Percentiles rank a stretch among this genome's conserved stretches.
Evolutionary conservation across 169 alveolate genomes (phyloP).

Genomic region (Amoebophrya sp.): DNA sequence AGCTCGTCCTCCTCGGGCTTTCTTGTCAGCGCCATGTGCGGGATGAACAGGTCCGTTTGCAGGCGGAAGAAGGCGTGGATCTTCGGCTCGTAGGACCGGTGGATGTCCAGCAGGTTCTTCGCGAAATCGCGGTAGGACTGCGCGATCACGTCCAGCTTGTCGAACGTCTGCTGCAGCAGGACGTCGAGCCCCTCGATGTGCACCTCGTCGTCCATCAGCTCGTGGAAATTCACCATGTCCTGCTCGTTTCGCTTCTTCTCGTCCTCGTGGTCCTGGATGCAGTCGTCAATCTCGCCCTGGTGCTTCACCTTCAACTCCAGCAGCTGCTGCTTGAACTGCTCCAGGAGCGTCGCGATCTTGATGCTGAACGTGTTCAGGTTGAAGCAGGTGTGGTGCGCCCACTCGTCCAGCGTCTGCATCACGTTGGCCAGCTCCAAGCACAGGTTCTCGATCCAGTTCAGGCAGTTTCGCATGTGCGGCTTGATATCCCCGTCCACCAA

Average conservation of each 20-base stretch:
- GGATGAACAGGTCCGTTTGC: not conserved
- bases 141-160: constrained; percentile 22
- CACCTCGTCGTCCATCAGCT: not conserved
- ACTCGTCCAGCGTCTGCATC: constrained; percentile 7
- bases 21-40: not conserved
- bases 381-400: not conserved
- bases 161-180: not conserved
- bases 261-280: not conserved
- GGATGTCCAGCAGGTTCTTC: not conserved
- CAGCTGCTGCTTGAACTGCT: not conserved
- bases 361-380: not conserved
- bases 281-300: constrained; percentile 12
- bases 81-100: not conserved
- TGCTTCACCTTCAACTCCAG: not conserved
- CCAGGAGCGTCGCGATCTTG: not conserved
- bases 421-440: not conserved
- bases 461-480: not conserved
- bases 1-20: not conserved
- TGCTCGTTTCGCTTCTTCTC: not conserved
- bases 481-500: not conserved
- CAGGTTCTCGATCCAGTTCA: constrained; percentile 23
- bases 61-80: not conserved
- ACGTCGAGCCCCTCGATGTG: constrained; percentile 7
- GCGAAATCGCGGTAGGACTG: constrained; percentile 6
- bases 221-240: not conserved